These are phyloP conservation scores for Pythium pectinolyticum DNA, from an alignment of 352 stramenopile genomes.

Conservation along the genomic window DNA sequence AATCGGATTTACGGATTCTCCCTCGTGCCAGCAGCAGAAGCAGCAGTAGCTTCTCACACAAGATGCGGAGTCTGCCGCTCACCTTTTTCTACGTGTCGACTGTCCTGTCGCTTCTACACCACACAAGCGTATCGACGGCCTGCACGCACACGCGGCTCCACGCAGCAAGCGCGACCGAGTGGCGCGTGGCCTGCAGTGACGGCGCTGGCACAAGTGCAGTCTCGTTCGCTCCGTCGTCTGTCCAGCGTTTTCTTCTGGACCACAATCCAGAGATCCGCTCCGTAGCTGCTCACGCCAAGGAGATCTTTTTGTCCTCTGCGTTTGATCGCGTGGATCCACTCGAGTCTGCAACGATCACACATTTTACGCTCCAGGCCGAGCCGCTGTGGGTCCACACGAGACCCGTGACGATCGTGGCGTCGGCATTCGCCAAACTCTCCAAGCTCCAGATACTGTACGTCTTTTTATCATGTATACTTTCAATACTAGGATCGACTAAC, in stretches of 20 bases:
- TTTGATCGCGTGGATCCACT: constrained; percentile 41
- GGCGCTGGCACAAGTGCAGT: neutral
- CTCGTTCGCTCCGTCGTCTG: constrained; percentile 7
- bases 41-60: too few species aligned
- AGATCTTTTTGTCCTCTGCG: constrained; percentile 36
- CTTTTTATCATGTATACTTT: too few species aligned
- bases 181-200: constrained; percentile 11
- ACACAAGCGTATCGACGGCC: too few species aligned
- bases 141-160: constrained; percentile 3
- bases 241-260: constrained; percentile 3
- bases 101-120: too few species aligned
- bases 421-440: constrained; percentile 43
- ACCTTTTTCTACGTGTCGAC: too few species aligned
- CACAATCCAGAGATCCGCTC: neutral
- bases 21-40: too few species aligned
- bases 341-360: constrained; percentile 37
- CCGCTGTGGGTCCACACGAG: constrained; percentile 34
- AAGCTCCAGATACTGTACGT: constrained; percentile 48
- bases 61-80: too few species aligned
- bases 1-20: too few species aligned
- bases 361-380: constrained; percentile 42
- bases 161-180: neutral
- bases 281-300: neutral
- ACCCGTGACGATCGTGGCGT: constrained; percentile 36
- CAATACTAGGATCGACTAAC: too few species aligned